These are phyloP conservation scores for Cyberlindnera xishuangbannaensis DNA, from an alignment of 805 yeast species.

Conservation along the genomic window DNA sequence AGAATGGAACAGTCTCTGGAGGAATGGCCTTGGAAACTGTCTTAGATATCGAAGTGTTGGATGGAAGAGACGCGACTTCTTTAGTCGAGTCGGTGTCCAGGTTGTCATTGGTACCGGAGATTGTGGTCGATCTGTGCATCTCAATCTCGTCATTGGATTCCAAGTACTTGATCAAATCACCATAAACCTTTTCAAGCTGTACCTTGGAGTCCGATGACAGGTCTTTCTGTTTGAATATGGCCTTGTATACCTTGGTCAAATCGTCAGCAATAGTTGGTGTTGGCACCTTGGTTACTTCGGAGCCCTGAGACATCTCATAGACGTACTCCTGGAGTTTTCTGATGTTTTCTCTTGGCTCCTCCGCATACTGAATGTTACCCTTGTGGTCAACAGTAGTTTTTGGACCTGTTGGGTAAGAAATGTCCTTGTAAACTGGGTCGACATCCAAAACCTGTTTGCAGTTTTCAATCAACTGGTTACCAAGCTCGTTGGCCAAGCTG, in stretches of 20 bases:
- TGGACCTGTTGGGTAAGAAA: slow-evolving; percentile 92
- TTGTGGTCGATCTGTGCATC: slow-evolving; percentile 54
- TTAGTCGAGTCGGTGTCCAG: slow-evolving; percentile 51
- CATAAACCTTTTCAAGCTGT: slow-evolving; percentile 67
- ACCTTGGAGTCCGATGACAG: slow-evolving; percentile 56
- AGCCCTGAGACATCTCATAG: slow-evolving; percentile 94
- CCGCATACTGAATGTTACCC: slow-evolving; percentile 83
- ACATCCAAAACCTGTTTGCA: slow-evolving; percentile 77
- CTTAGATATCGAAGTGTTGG: slow-evolving; percentile 58
- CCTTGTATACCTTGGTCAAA: slow-evolving; percentile 74
- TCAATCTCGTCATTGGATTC: slow-evolving; percentile 67
- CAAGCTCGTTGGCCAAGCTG: slow-evolving; percentile 81
- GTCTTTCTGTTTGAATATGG: slow-evolving; percentile 67
- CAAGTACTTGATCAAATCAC: slow-evolving; percentile 63
- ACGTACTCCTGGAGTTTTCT: slow-evolving; percentile 95
- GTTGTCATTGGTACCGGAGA: slow-evolving; percentile 48
- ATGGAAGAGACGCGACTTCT: slow-evolving; percentile 83
- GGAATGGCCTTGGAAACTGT: slow-evolving; percentile 73
- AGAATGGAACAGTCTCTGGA: slow-evolving; percentile 86
- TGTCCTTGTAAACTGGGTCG: slow-evolving; percentile 94
- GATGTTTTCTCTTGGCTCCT: slow-evolving; percentile 82
- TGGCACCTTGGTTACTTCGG: slow-evolving; percentile 62
- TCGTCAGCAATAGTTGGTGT: slow-evolving; percentile 84
- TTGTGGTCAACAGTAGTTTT: slow-evolving; percentile 80
- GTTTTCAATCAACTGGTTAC: slow-evolving; percentile 91